phyloP scores from a whole-genome alignment of 345 rosid species.

The Ricinus communis region DNA sequence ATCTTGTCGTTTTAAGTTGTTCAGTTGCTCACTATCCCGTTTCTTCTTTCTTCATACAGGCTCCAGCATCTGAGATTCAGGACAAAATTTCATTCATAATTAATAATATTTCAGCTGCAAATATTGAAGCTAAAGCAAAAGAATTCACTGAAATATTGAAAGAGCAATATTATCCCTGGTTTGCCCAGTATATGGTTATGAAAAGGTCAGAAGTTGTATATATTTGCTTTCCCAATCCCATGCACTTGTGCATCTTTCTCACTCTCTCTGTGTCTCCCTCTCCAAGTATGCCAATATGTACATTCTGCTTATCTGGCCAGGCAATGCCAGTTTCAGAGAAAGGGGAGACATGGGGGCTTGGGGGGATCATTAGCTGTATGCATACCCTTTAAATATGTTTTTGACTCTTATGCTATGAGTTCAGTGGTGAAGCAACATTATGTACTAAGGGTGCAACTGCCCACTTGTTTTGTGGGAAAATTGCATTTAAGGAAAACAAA shows the following conservation, averaged over 20 bases:
- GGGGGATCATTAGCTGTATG: too few species aligned
- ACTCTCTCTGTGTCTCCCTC: neutral
- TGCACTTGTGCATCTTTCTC: neutral
- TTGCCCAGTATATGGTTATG: constrained; percentile 99
- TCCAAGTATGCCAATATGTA: neutral
- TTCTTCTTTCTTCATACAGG: constrained; percentile 40
- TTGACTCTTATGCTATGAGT: too few species aligned
- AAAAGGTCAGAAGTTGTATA: constrained; percentile 56
- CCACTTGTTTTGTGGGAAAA: too few species aligned
- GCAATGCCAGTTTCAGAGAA: neutral
- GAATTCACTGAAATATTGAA: constrained; percentile 79
- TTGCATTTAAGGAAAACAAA: too few species aligned
- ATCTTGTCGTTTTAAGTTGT: neutral
- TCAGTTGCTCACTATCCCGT: neutral
- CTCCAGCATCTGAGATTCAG: constrained; percentile 77
- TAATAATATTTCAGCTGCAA: constrained; percentile 77
- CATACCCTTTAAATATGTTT: too few species aligned
- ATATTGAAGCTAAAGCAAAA: constrained; percentile 78
- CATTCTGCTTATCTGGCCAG: neutral
- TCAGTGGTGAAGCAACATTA: too few species aligned
- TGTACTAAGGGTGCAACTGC: too few species aligned
- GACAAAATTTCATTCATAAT: constrained; percentile 90
- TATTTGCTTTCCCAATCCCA: neutral
- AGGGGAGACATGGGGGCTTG: neutral
- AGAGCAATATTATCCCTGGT: constrained; percentile 90